A percentile compares a stretch with the other conserved stretches of the same genome.
phyloP scores from a whole-genome alignment of 2,329 filamentous ascomycete genomes.

The Cladosporium sp. region DNA sequence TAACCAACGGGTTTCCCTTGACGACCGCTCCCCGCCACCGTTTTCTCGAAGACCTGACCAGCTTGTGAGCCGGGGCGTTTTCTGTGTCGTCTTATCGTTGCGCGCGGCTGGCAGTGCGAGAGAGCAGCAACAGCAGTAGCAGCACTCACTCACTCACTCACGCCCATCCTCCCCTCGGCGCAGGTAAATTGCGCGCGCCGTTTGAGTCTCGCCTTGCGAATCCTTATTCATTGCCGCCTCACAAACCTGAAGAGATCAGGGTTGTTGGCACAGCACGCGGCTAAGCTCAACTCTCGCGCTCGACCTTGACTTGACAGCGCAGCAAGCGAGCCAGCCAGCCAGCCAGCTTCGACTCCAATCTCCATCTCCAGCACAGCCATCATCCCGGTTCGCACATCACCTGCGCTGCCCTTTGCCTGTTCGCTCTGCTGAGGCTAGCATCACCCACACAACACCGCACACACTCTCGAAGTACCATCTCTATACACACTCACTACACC shows the following conservation, averaged over 20 bases:
- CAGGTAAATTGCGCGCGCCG: constrained; percentile 2
- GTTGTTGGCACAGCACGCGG: constrained; percentile 5
- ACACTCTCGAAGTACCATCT: not conserved
- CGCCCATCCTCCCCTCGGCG: not conserved
- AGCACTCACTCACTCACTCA: not conserved
- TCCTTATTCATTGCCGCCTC: not conserved
- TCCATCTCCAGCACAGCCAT: not conserved
- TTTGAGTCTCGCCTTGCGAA: not conserved
- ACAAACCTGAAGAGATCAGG: constrained; percentile 4
- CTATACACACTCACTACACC: not conserved
- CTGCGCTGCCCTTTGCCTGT: not conserved
- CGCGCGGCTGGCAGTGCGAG: not conserved
- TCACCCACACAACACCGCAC: not conserved
- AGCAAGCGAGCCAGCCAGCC: not conserved
- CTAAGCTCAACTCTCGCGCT: not conserved
- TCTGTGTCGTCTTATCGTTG: not conserved
- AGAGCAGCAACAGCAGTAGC: not conserved
- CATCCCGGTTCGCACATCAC: not conserved
- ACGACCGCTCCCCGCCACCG: constrained; percentile 13
- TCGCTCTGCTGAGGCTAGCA: not conserved
- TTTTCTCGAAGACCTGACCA: not conserved
- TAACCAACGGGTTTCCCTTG: constrained; percentile 10
- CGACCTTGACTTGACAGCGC: not conserved
- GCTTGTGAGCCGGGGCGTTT: not conserved
- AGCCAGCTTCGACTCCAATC: not conserved